A percentile compares a stretch with the other conserved stretches of the same genome.
Evolutionary conservation across 1,139 yeast species (phyloP).

Genomic region (Hyphopichia fennica): DNA sequence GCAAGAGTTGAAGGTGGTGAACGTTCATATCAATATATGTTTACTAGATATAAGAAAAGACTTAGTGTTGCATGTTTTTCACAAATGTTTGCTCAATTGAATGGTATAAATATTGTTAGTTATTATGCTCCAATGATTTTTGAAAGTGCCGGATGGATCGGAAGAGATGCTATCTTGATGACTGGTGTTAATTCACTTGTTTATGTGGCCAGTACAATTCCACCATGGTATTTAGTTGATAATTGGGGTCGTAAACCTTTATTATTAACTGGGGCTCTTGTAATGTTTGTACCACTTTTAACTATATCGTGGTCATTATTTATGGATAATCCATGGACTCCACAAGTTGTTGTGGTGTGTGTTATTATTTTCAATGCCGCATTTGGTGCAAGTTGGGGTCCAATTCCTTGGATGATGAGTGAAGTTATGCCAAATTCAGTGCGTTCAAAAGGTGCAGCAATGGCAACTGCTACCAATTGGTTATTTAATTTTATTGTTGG

Average conservation of each 20-base stretch:
- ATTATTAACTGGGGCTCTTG: slow-evolving; percentile 69
- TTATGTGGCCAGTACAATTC: slow-evolving; percentile 73
- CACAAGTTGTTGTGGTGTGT: slow-evolving; percentile 69
- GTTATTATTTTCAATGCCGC: slow-evolving; percentile 82
- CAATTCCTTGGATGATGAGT: slow-evolving; percentile 91
- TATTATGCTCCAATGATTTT: slow-evolving; percentile 93
- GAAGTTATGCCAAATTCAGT: slow-evolving; percentile 86
- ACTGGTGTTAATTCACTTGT: slow-evolving; percentile 85
- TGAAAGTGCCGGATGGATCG: slow-evolving; percentile 94
- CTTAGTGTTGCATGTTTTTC: slow-evolving; percentile 90
- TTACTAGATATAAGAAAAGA: slow-evolving; percentile 62
- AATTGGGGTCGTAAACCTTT: slow-evolving; percentile 89
- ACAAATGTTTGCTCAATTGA: slow-evolving; percentile 87
- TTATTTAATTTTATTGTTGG: slow-evolving; percentile 92
- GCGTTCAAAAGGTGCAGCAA: slow-evolving; percentile 90
- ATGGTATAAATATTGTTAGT: slow-evolving; percentile 89
- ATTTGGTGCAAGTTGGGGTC: slow-evolving; percentile 92
- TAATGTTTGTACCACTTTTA: slow-evolving; percentile 73
- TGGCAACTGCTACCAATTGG: slow-evolving; percentile 94
- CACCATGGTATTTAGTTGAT: slow-evolving; percentile 92
- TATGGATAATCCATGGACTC: slow-evolving; percentile 60
- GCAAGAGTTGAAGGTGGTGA: slow-evolving; percentile 72
- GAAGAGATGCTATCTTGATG: slow-evolving; percentile 85
- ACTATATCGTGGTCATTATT: slow-evolving; percentile 67
- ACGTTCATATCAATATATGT: slow-evolving; percentile 66